Percentiles rank a stretch among this genome's conserved stretches.
Evolutionary conservation across 2,329 filamentous ascomycete genomes (phyloP).

Genomic region (Uncinocarpus reesii): DNA sequence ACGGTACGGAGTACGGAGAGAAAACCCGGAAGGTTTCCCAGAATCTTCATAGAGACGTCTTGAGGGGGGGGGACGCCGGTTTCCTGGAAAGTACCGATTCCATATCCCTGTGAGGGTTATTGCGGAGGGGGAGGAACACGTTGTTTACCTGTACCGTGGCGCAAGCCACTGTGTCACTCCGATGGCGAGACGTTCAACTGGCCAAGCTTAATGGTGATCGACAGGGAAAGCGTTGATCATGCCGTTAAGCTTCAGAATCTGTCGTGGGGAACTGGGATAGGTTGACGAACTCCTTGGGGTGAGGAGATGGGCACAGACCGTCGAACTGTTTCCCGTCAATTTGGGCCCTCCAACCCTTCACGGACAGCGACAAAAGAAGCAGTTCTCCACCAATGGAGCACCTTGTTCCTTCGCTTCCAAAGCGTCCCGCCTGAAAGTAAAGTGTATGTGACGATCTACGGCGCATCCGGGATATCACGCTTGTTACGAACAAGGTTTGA

Average conservation of each 20-base stretch:
- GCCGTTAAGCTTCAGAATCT: constrained; percentile 9
- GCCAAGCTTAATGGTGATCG: constrained; percentile 7
- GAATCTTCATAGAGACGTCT: background rate
- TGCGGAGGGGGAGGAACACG: background rate
- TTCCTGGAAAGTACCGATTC: background rate
- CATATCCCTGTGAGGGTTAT: background rate
- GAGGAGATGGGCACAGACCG: constrained; percentile 10
- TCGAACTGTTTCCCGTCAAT: constrained; percentile 5
- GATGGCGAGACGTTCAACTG: background rate
- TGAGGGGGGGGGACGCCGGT: background rate
- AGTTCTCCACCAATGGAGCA: constrained; percentile 8
- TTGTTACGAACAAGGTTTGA: constrained; percentile 8
- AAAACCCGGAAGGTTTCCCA: background rate
- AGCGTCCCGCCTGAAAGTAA: constrained; percentile 10
- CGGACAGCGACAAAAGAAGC: background rate
- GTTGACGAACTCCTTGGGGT: background rate
- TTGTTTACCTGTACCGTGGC: background rate
- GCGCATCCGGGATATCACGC: constrained; percentile 6
- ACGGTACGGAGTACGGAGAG: background rate
- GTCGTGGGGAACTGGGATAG: constrained; percentile 9
- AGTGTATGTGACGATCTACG: constrained; percentile 11
- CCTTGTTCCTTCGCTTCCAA: constrained; percentile 9
- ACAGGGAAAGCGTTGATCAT: constrained; percentile 11
- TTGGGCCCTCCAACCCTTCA: constrained; percentile 7
- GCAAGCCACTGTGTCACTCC: constrained; percentile 1